Percentiles rank a stretch among this genome's conserved stretches.
These are phyloP conservation scores for Geotrichum cucujoidarum DNA, from an alignment of 1,139 yeast species.

Conservation along the genomic window DNA sequence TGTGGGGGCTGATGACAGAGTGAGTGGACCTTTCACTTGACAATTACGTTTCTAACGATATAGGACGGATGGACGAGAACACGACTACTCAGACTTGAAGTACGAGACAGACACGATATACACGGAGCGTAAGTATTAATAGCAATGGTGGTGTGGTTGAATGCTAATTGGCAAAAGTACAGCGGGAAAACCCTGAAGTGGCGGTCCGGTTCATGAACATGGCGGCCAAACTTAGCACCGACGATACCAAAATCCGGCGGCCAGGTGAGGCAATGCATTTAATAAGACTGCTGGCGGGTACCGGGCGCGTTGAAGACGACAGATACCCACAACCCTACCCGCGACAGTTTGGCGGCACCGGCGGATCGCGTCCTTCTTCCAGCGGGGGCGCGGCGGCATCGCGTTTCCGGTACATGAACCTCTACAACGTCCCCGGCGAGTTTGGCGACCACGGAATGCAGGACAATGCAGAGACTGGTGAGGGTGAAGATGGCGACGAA, in stretches of 20 bases:
- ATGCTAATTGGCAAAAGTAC: slow-evolving; percentile 5
- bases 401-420: slow-evolving; percentile 8
- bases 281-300: slow-evolving; percentile 12
- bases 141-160: not conserved
- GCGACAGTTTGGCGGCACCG: not conserved
- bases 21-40: not conserved
- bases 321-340: slow-evolving; percentile 4
- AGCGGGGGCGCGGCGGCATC: not conserved
- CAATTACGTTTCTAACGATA: not conserved
- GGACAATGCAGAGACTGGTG: slow-evolving; percentile 7
- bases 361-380: not conserved
- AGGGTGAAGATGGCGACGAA: not conserved
- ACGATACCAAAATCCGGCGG: slow-evolving; percentile 10
- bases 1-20: slow-evolving; percentile 12
- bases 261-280: slow-evolving; percentile 19
- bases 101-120: slow-evolving; percentile 8
- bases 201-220: slow-evolving; percentile 18
- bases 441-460: not conserved
- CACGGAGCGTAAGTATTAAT: slow-evolving; percentile 6
- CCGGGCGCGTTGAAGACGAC: slow-evolving; percentile 5
- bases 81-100: slow-evolving; percentile 13
- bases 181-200: slow-evolving; percentile 18
- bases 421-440: slow-evolving; percentile 15
- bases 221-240: slow-evolving; percentile 11
- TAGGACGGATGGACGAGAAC: slow-evolving; percentile 5